Base-by-base conservation (phyloP, 306 rosid species). In the Fragaria vesca region DNA sequence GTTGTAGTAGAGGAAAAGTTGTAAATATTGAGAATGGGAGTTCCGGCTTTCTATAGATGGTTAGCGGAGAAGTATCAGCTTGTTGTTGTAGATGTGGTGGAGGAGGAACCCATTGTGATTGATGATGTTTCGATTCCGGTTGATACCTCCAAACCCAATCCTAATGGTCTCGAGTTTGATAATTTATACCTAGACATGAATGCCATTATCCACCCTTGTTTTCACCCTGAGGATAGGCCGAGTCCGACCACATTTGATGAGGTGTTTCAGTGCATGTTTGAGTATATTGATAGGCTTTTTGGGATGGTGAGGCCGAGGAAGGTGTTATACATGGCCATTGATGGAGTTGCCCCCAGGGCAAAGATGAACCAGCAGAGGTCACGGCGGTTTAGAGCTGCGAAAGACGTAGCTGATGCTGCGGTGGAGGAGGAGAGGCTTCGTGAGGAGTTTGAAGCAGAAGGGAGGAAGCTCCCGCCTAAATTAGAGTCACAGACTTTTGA, bases 281-380 rank as follows among this genome's bases (percentile, higher is more conserved):
- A 95, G 76, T 95, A 95, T 79, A 95, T 95, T 69, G 99, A 95
- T 50, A 87, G 98, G 79, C 85, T 93, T 28, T 95, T 93, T 75
- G 84, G 79, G 76, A 95, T 95, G 91, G 99, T 95, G 77, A 91
- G 97, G 40, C 99, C 99, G 74, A 85, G 99, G 78, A 95, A 95
- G 88, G 85, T 95, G 66, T 85, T 95, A 36, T 95, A 74, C 76
- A 90, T 95, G 99, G 99, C 98, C n/a, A 91, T 95, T 68, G 98
- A 93, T 76, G 99, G 99, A 76, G 97, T 95, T 87, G 99, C 98
- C 45, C 98, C 99, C 2, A 88, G 99, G 90, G 99, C 97, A 28
- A 95, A 95, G 80, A 95, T 95, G 99, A 95, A 93, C 76, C 99
- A 93, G 78, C 98, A 93, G 46, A 79, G 99, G 63, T 93, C 97